Conservation (phyloP, 805 yeast genomes). For the Lipomyces sp. region DNA sequence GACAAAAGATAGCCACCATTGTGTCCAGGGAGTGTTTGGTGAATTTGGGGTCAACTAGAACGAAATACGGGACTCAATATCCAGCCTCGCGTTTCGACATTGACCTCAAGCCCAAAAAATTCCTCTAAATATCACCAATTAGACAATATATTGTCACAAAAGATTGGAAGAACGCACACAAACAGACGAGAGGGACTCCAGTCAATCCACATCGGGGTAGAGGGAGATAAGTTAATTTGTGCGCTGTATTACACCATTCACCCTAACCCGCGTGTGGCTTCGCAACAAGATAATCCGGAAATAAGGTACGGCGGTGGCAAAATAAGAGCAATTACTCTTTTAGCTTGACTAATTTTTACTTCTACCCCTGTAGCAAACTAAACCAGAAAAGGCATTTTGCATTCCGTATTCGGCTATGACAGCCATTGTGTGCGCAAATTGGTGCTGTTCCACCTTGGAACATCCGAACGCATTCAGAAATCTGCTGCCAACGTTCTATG, state of each 20-base stretch:
- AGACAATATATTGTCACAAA: background rate
- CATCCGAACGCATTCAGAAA: background rate
- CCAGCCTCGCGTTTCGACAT: conserved; percentile 1
- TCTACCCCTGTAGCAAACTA: background rate
- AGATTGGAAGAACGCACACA: background rate
- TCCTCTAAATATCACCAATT: background rate
- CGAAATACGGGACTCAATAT: background rate
- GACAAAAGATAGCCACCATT: conserved; percentile 22
- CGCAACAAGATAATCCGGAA: background rate
- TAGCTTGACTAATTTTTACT: too few relatives aligned
- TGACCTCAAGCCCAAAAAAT: background rate
- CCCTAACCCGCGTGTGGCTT: background rate
- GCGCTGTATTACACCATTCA: background rate
- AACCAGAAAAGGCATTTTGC: background rate
- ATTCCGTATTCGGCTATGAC: background rate
- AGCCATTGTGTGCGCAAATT: too few relatives aligned
- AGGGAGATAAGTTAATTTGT: conserved; percentile 1
- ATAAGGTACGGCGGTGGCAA: background rate
- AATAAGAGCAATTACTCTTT: background rate
- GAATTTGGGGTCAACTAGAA: background rate
- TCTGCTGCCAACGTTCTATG: too few relatives aligned
- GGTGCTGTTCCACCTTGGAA: background rate
- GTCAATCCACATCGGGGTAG: background rate
- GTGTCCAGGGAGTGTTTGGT: background rate
- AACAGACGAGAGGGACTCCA: background rate